Evolutionary conservation across 2,329 filamentous ascomycete species (phyloP), one percentile per base, ranked within the genome.

Genomic region (Aspergillus aculeatinus): DNA sequence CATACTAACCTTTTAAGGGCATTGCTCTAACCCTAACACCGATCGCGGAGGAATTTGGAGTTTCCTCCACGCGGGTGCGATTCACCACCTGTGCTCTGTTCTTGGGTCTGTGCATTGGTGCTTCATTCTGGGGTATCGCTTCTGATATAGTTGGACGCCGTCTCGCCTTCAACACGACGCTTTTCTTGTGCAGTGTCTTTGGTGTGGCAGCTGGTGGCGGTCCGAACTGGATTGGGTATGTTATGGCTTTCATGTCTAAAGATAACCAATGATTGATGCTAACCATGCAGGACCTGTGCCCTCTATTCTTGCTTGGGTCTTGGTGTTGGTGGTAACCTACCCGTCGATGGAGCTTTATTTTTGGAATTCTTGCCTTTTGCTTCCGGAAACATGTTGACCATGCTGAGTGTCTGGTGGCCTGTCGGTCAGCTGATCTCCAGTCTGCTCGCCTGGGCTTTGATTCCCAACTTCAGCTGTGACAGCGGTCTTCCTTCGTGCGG

Each of bases 321-420:
- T 39, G 88, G 89, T 39, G 87, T 90, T 6, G 89, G 88, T 25
- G 91, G 91, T 5, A 94, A 91, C 69, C 77, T 93, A 23, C 89
- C 89, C 1, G 89, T 94, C 1, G 90, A 94, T 71, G 89, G 90
- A 42, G 89, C 91, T 0, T 79, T 95, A 2, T 95, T 96, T 72
- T 82, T 96, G 42, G 92, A 96, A 70, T 94, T 94, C 65, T 78
- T 96, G 0, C 92, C 92, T 0, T 87, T 89, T 59, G 85, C 87
- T 0, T 89, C 86, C n/a, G 87, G 86, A 63, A 86, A 87, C 33
- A 82, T 95, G 14, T 79, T 95, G 31, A 95, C 91, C 0, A 81
- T 94, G 51, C 81, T 96, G n/a, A 92, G 89, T 6, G 85, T 92
- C 7, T 95, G 90, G 89, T 96, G 92, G 91, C 90, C 91, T 0